phyloP scores from a whole-genome alignment of 2,329 filamentous ascomycete species.

The Dryadomyces quercus-mongolicae region DNA sequence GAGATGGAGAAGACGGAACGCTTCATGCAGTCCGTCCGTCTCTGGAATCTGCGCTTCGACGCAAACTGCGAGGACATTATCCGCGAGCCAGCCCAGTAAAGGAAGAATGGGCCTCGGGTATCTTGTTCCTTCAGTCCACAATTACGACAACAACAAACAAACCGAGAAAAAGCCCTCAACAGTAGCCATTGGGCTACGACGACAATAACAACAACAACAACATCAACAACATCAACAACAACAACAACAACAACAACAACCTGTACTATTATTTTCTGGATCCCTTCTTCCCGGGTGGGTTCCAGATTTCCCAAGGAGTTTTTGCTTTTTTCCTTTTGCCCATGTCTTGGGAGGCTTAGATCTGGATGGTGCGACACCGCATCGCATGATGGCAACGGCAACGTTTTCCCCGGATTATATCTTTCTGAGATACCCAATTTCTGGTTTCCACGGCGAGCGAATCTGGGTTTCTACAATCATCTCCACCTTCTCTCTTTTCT shows the following conservation, averaged over 20 bases:
- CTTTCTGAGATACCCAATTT: slow-evolving; percentile 9
- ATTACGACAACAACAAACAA: background rate
- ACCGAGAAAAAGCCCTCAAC: background rate
- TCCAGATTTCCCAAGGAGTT: slow-evolving; percentile 1
- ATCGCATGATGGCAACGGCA: slow-evolving; percentile 2
- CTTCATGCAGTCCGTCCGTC: slow-evolving; percentile 76
- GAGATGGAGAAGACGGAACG: slow-evolving; percentile 84
- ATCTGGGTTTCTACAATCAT: background rate
- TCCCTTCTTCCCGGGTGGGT: background rate
- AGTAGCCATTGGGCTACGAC: background rate
- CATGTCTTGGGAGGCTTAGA: slow-evolving; percentile 6
- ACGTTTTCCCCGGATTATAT: slow-evolving; percentile 2
- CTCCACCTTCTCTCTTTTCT: background rate
- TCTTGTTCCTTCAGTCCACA: background rate
- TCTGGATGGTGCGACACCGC: slow-evolving; percentile 9
- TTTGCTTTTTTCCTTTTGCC: slow-evolving; percentile 2
- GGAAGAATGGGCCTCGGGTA: background rate
- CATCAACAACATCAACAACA: background rate
- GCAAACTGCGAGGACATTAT: slow-evolving; percentile 92
- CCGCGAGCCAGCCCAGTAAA: slow-evolving; percentile 42
- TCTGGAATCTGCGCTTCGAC: slow-evolving; percentile 91
- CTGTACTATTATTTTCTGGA: slow-evolving; percentile 1
- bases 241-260: background rate
- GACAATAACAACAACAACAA: background rate
- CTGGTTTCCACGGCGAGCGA: slow-evolving; percentile 7